Base-by-base conservation (phyloP, 225 moss, liverwort and hornwort species). In the Marchantia paleacea region DNA sequence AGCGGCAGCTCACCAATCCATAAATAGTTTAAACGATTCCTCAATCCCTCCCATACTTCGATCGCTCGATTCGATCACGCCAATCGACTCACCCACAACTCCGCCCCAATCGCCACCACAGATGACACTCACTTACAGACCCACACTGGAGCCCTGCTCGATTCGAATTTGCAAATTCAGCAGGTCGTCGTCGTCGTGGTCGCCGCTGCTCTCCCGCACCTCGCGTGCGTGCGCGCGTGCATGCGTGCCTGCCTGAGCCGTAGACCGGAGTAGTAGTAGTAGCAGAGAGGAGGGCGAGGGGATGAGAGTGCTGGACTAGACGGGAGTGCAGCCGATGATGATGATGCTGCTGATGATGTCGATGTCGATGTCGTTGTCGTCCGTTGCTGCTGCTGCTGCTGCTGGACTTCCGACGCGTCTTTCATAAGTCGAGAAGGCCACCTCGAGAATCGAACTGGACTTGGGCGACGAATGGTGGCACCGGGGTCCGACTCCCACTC, bases 1-100 rank as follows among this genome's bases (percentile, higher is more conserved):
- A 24, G 26, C 28, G 12, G 55, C 62, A 63, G 61, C 77, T 77
- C 77, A 77, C 77, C 77, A 77, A 16, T 77, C 77, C 77, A 77
- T 77, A 15, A 77, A 77, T 13, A 77, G 60, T 7, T 55, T 57
- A 12, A 77, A 77, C 12, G 57, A 63, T 48, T 77, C 57, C 39
- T 77, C 77, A 64, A 77, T 63, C 62, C 49, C 77, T 3, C 30
- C 77, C 77, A 77, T 77, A 16, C 10, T n/a, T 25, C n/a, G 19
- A 25, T 51, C 58, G 30, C 62, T 47, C 5, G 58, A 12, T 10
- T 58, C 55, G 57, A 55, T 63, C 55, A 58, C 3, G 7, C 0
- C 24, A 54, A 13, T 15, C 69, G n/a, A 30, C 47, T 39, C 39
- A 39, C 39, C 5, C 39, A 5, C 65, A 26, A 0, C 14, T 25